Conservation (phyloP, 2,329 filamentous ascomycete species). For the Ilyonectria mors-panacis region DNA sequence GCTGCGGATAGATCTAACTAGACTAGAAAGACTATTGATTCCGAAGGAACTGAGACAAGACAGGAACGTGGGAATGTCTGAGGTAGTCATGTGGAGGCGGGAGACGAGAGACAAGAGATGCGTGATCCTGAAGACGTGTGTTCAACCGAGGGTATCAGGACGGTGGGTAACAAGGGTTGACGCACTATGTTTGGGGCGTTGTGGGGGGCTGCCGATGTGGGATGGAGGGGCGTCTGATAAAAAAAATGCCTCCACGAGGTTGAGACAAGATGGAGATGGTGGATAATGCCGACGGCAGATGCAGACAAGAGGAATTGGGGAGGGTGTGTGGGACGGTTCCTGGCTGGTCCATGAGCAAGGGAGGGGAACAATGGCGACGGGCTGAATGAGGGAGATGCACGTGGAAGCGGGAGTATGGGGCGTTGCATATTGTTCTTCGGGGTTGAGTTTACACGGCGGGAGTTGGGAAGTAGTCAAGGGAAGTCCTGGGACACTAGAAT, state of each 20-base stretch:
- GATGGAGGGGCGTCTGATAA: conserved; percentile 33
- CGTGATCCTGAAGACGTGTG: neutral
- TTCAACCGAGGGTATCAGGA: neutral
- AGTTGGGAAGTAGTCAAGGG: neutral
- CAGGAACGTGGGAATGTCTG: too few relatives aligned
- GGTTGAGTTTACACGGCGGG: neutral
- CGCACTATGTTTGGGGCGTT: neutral
- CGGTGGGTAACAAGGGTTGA: neutral
- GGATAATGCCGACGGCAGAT: conserved; percentile 32
- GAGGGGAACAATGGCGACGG: conserved; percentile 33
- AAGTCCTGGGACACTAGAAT: neutral
- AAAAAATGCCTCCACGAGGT: conserved; percentile 22
- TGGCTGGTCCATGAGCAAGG: conserved; percentile 35
- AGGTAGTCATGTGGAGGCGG: neutral
- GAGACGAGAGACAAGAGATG: neutral
- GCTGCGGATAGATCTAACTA: neutral
- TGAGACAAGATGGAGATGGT: conserved; percentile 10
- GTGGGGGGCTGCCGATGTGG: conserved; percentile 13
- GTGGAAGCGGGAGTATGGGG: neutral
- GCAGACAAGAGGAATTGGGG: conserved; percentile 9
- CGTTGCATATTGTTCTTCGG: neutral
- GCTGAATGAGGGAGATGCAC: conserved; percentile 12
- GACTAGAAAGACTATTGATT: neutral
- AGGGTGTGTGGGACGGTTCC: conserved; percentile 34
- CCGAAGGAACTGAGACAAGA: too few relatives aligned